Evolutionary conservation across 345 rosid genomes (phyloP).

Genomic region (Moringa oleifera): DNA sequence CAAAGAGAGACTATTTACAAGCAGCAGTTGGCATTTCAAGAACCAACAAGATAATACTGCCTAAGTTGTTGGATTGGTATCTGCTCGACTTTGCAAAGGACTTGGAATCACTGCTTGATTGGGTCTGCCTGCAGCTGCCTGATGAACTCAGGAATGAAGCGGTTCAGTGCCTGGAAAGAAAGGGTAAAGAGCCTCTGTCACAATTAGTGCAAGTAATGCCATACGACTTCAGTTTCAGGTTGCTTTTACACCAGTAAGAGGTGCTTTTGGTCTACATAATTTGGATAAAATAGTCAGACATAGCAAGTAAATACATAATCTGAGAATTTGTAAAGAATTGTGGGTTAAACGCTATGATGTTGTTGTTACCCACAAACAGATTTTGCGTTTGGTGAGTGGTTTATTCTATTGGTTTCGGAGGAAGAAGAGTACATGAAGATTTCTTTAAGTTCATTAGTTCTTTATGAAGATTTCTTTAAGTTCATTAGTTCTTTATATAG

Average conservation of each 20-base stretch:
- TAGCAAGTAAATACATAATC: not conserved
- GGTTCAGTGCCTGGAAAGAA: slow-evolving; percentile 46
- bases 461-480: too few relatives aligned
- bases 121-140: slow-evolving; percentile 85
- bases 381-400: too few relatives aligned
- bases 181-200: slow-evolving; percentile 35
- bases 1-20: slow-evolving; percentile 76
- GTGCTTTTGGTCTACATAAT: not conserved
- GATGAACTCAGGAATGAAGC: slow-evolving; percentile 56
- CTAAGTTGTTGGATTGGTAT: slow-evolving; percentile 86
- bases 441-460: too few relatives aligned
- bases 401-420: too few relatives aligned
- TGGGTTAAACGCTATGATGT: too few relatives aligned
- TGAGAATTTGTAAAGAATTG: not conserved
- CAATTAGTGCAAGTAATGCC: slow-evolving; percentile 67
- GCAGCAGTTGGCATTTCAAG: slow-evolving; percentile 76
- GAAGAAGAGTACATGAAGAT: too few relatives aligned
- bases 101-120: slow-evolving; percentile 73
- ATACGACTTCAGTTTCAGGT: slow-evolving; percentile 78
- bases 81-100: slow-evolving; percentile 84
- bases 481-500: too few relatives aligned
- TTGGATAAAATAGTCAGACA: slow-evolving; percentile 12
- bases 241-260: slow-evolving; percentile 43
- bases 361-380: too few relatives aligned
- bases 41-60: slow-evolving; percentile 61